These are phyloP conservation scores for Melampsora occidentalis DNA, from an alignment of 1,284 basidiomycete species.

Conservation along the genomic window DNA sequence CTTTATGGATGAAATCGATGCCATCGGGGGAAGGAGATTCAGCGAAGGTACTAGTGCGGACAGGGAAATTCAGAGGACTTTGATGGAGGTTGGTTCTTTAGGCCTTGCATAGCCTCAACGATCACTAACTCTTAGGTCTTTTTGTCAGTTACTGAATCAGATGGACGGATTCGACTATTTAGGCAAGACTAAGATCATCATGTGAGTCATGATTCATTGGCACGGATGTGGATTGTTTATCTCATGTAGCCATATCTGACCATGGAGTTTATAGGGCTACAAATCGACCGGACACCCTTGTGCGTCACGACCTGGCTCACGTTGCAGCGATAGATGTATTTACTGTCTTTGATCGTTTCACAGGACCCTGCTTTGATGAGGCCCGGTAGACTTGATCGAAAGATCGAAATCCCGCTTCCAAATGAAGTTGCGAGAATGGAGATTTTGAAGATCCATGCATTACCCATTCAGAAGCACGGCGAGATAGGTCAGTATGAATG, in stretches of 20 bases:
- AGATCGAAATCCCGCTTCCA: constrained; percentile 96
- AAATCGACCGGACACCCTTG: constrained; percentile 73
- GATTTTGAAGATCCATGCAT: constrained; percentile 96
- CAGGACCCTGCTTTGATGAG: constrained; percentile 88
- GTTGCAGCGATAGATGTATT: background rate
- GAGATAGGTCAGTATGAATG: constrained; percentile 62
- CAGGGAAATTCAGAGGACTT: constrained; percentile 94
- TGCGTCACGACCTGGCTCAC: constrained; percentile 63
- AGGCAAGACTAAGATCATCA: constrained; percentile 94
- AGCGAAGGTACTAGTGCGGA: constrained; percentile 98
- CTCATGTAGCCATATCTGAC: background rate
- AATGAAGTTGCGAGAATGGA: constrained; percentile 92
- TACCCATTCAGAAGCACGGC: constrained; percentile 87
- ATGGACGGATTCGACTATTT: constrained; percentile 99
- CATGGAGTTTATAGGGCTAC: constrained; percentile 29
- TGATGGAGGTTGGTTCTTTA: constrained; percentile 78
- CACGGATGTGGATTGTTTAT: background rate
- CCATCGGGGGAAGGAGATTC: constrained; percentile 91
- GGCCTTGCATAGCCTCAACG: background rate
- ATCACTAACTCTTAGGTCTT: constrained; percentile 9
- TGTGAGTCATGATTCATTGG: constrained; percentile 79
- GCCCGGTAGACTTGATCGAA: constrained; percentile 91
- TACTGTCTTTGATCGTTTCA: background rate
- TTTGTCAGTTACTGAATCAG: constrained; percentile 82
- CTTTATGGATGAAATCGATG: constrained; percentile 99